These are phyloP conservation scores for Chrysophaeum taylorii DNA, from an alignment of 352 stramenopile genomes.

Conservation along the genomic window DNA sequence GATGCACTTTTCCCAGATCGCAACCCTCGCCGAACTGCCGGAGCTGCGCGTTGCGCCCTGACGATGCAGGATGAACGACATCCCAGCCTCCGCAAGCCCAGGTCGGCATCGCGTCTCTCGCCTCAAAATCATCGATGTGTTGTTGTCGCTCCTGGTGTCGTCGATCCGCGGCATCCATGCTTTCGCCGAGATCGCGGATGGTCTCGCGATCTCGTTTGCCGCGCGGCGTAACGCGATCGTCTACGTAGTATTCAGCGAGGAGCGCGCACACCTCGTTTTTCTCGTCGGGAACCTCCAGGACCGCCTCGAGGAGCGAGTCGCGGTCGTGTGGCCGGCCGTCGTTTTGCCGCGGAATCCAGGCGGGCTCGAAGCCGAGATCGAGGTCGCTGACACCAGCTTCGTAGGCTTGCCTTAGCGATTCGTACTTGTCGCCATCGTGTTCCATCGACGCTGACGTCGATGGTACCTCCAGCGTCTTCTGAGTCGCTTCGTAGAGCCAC, in stretches of 20 bases:
- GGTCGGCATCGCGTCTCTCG: conserved; percentile 4
- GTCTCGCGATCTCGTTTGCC: neutral
- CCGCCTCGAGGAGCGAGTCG: neutral
- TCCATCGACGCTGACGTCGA: neutral
- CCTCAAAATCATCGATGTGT: neutral
- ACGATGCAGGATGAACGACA: conserved; percentile 14
- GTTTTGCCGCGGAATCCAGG: neutral
- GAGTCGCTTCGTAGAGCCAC: conserved; percentile 15
- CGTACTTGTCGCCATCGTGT: conserved; percentile 23
- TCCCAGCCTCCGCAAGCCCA: conserved; percentile 14
- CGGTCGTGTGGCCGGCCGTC: neutral
- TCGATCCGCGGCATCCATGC: conserved; percentile 2
- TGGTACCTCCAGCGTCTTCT: neutral
- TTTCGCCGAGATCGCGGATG: neutral
- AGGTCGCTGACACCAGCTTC: conserved; percentile 14
- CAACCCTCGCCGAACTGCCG: neutral
- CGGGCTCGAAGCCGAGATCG: neutral
- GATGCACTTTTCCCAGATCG: too few species aligned
- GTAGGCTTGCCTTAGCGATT: conserved; percentile 8
- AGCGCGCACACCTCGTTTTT: neutral
- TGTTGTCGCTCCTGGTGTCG: neutral
- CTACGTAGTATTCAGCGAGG: neutral
- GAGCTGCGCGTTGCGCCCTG: neutral
- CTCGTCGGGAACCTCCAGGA: neutral
- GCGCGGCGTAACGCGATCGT: neutral